Conservation (phyloP, 2,329 filamentous ascomycete genomes). For the Tolypocladium ophioglossoides region DNA sequence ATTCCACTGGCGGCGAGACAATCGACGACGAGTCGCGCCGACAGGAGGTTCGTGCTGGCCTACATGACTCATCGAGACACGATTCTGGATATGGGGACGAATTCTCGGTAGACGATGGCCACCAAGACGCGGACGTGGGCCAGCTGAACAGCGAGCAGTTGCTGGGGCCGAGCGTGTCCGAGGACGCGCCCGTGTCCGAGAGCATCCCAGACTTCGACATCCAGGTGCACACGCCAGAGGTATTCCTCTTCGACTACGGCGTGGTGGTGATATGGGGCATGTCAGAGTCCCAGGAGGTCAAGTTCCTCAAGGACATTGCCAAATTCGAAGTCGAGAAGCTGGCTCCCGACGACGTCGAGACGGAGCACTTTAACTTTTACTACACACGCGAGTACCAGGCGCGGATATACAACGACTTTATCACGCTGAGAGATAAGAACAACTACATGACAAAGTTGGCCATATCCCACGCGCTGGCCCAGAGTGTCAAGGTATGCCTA, state of each 20-base stretch:
- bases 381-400: slow-evolving; percentile 97
- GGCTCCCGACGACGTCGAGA: slow-evolving; percentile 78
- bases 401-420: slow-evolving; percentile 99
- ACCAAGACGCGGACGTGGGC: slow-evolving; percentile 13
- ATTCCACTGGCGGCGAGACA: slow-evolving; percentile 61
- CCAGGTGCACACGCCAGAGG: slow-evolving; percentile 80
- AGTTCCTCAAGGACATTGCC: slow-evolving; percentile 85
- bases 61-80: slow-evolving; percentile 32
- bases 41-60: slow-evolving; percentile 53
- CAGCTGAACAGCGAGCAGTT: slow-evolving; percentile 20
- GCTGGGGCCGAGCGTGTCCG: slow-evolving; percentile 21
- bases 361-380: slow-evolving; percentile 98
- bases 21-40: slow-evolving; percentile 26
- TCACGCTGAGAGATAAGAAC: slow-evolving; percentile 82
- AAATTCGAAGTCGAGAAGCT: slow-evolving; percentile 93
- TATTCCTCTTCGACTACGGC: slow-evolving; percentile 95
- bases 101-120: slow-evolving; percentile 12
- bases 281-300: slow-evolving; percentile 77
- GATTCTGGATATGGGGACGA: slow-evolving; percentile 20
- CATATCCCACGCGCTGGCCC: slow-evolving; percentile 89
- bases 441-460: slow-evolving; percentile 98
- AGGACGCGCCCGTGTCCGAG: slow-evolving; percentile 28
- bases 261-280: slow-evolving; percentile 99
- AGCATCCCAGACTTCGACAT: slow-evolving; percentile 68
- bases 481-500: slow-evolving; percentile 63